Evolutionary conservation across 805 yeast genomes (phyloP).

Genomic region (Hanseniaspora clermontiae): DNA sequence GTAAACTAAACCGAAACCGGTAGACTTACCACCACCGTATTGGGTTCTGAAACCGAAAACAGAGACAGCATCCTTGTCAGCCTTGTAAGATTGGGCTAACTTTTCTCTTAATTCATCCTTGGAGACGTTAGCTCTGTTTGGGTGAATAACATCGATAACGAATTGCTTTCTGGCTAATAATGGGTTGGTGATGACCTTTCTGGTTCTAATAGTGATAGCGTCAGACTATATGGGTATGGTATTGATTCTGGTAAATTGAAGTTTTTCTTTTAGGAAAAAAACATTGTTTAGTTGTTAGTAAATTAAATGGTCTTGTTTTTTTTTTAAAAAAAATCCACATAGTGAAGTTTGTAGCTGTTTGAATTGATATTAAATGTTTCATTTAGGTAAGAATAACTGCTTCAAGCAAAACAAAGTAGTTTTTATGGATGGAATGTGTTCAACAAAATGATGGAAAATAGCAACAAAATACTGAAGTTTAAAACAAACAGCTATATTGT

Average conservation of each 20-base stretch:
- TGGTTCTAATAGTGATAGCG: constrained; percentile 99
- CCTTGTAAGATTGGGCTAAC: constrained; percentile 77
- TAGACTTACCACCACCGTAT: constrained; percentile 99
- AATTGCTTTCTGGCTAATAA: constrained; percentile 98
- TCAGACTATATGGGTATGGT: constrained; percentile 52
- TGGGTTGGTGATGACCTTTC: constrained; percentile 98
- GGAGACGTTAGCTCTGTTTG: constrained; percentile 97
- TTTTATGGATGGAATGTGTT: too few species aligned
- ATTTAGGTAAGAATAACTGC: neutral
- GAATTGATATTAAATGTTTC: neutral
- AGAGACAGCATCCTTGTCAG: constrained; percentile 86
- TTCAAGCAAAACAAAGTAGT: too few species aligned
- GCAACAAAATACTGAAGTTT: too few species aligned
- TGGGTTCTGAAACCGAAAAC: constrained; percentile 99
- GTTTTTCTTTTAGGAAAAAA: neutral
- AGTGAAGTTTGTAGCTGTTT: neutral
- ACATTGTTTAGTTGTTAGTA: constrained; percentile 7
- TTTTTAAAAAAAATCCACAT: too few species aligned
- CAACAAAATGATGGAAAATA: too few species aligned
- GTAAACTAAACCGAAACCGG: constrained; percentile 98
- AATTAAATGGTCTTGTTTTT: neutral
- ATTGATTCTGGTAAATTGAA: neutral
- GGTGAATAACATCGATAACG: constrained; percentile 98
- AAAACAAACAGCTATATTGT: too few species aligned
- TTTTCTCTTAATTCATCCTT: constrained; percentile 98